These are phyloP conservation scores for Saccharomycopsis sp. DNA, from an alignment of 805 yeast species.

Conservation along the genomic window DNA sequence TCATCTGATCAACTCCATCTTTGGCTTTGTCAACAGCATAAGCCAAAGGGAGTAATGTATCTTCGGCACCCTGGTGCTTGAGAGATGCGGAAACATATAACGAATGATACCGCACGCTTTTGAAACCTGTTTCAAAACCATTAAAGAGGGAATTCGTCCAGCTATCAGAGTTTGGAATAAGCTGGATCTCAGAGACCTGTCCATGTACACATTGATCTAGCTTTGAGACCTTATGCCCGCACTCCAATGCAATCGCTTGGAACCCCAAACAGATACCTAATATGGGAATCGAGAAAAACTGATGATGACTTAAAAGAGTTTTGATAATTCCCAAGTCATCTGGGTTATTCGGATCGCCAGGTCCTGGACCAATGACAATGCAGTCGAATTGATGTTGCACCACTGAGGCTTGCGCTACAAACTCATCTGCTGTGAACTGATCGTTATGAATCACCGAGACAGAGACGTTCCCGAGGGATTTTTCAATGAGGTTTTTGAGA, in stretches of 20 bases:
- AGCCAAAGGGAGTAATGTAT: slow-evolving; percentile 52
- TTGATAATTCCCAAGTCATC: slow-evolving; percentile 21
- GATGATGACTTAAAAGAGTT: background rate
- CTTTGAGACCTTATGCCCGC: slow-evolving; percentile 50
- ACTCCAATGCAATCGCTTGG: slow-evolving; percentile 60
- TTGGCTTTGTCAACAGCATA: slow-evolving; percentile 37
- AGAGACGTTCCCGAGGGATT: slow-evolving; percentile 40
- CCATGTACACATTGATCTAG: slow-evolving; percentile 74
- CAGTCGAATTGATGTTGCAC: slow-evolving; percentile 54
- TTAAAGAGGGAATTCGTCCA: slow-evolving; percentile 30
- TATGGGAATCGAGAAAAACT: slow-evolving; percentile 45
- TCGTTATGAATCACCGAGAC: slow-evolving; percentile 55
- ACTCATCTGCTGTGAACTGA: slow-evolving; percentile 29
- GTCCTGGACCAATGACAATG: slow-evolving; percentile 92
- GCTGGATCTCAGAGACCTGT: slow-evolving; percentile 53
- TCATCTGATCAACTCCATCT: slow-evolving; percentile 29
- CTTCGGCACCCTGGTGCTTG: slow-evolving; percentile 23
- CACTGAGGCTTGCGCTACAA: slow-evolving; percentile 28
- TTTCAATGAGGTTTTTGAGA: slow-evolving; percentile 53
- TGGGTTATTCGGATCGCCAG: slow-evolving; percentile 72
- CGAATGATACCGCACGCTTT: slow-evolving; percentile 87
- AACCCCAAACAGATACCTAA: slow-evolving; percentile 93
- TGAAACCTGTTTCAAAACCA: slow-evolving; percentile 37
- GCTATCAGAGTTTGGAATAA: slow-evolving; percentile 4
- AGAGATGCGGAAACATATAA: slow-evolving; percentile 38